Evolutionary conservation across 2,329 filamentous ascomycete species (phyloP).

Genomic region (Colletotrichum musae): DNA sequence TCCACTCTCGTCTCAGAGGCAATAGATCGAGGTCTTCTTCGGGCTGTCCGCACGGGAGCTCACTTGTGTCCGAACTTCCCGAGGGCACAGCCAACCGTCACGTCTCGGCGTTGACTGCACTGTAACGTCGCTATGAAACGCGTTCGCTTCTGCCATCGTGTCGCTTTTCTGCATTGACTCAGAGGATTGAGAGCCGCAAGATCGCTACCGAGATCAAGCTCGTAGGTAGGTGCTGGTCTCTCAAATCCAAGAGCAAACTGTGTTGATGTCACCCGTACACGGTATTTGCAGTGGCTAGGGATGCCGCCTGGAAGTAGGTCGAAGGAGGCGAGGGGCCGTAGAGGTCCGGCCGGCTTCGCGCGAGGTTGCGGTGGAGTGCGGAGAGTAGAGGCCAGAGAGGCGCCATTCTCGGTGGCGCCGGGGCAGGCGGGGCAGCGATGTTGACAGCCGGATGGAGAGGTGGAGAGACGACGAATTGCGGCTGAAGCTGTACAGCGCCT

Average conservation of each 20-base stretch:
- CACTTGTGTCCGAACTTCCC: too few species aligned
- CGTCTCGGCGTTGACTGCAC: too few species aligned
- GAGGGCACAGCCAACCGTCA: too few species aligned
- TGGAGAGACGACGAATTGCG: background rate
- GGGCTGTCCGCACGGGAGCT: too few species aligned
- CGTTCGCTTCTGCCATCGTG: too few species aligned
- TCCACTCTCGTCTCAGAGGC: too few species aligned
- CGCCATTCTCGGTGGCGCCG: background rate
- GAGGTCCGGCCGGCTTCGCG: slow-evolving; percentile 3
- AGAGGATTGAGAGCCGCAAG: too few species aligned
- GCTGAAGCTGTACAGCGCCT: background rate
- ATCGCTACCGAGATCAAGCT: too few species aligned
- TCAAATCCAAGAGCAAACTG: background rate
- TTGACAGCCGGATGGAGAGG: background rate
- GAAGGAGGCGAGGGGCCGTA: background rate
- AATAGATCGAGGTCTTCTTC: too few species aligned
- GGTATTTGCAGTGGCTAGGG: too few species aligned
- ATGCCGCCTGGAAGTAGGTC: background rate
- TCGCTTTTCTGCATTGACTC: too few species aligned
- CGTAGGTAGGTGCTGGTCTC: background rate
- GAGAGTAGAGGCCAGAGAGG: slow-evolving; percentile 18
- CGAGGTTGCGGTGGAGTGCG: slow-evolving; percentile 24
- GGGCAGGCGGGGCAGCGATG: background rate
- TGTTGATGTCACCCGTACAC: background rate
- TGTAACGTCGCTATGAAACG: too few species aligned